A percentile compares a stretch with the other conserved stretches of the same genome.
These are phyloP conservation scores for Tulasnella sp. DNA, from an alignment of 768 basidiomycete genomes.

Conservation along the genomic window DNA sequence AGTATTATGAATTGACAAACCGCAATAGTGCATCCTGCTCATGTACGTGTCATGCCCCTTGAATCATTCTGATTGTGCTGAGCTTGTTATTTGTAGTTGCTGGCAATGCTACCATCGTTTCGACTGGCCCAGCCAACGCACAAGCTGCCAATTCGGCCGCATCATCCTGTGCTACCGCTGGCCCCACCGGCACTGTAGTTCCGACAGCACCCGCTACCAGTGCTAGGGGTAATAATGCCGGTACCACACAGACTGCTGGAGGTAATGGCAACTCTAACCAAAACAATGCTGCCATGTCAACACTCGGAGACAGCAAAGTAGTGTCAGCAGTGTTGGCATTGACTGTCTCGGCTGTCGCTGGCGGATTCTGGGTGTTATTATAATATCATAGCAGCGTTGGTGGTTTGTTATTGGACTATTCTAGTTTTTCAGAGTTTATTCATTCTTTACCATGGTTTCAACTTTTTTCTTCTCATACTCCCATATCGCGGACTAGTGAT, in stretches of 20 bases:
- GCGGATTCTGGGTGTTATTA: conserved; percentile 4
- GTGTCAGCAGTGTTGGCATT: not conserved
- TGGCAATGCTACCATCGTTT: conserved; percentile 73
- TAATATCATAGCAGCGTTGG: not conserved
- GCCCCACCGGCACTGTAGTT: conserved; percentile 24
- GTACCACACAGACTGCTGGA: not conserved
- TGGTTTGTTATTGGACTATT: not conserved
- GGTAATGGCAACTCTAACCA: not conserved
- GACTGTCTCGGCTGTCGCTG: not conserved
- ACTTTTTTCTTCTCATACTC: too few species aligned
- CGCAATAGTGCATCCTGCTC: conserved; percentile 36
- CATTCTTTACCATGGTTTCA: too few species aligned
- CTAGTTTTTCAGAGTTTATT: too few species aligned
- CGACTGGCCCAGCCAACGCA: conserved; percentile 36
- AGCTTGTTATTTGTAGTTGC: conserved; percentile 25
- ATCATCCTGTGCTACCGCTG: conserved; percentile 51
- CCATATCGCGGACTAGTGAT: too few species aligned
- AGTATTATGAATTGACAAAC: conserved; percentile 55
- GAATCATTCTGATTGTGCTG: not conserved
- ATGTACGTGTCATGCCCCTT: not conserved
- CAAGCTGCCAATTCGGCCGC: conserved; percentile 43
- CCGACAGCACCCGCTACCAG: not conserved
- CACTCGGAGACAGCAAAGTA: not conserved
- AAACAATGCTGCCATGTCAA: not conserved
- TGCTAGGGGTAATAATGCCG: not conserved